A percentile compares a stretch with the other conserved stretches of the same genome.
phyloP scores from a whole-genome alignment of 2,329 filamentous ascomycete genomes.

The Alternaria sp. region DNA sequence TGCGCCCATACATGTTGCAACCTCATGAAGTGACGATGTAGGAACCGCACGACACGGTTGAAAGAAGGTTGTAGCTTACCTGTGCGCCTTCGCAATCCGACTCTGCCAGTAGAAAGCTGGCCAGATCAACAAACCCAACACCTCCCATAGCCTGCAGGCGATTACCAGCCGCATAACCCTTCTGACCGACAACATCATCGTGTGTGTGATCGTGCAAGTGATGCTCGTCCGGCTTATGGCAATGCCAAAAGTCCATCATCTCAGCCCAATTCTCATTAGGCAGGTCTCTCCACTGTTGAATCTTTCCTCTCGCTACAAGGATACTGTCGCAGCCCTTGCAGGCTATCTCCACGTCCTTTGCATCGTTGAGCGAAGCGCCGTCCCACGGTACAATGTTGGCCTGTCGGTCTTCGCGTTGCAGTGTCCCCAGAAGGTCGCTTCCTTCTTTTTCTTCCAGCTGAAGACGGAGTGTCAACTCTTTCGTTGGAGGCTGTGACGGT shows the following conservation, averaged over 20 bases:
- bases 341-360: slow-evolving; percentile 23
- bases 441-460: slow-evolving; percentile 55
- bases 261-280: slow-evolving; percentile 98
- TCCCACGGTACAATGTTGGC: slow-evolving; percentile 53
- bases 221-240: slow-evolving; percentile 81
- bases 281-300: slow-evolving; percentile 80
- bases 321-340: slow-evolving; percentile 36
- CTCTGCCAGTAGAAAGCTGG: slow-evolving; percentile 73
- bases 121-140: slow-evolving; percentile 80
- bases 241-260: slow-evolving; percentile 99
- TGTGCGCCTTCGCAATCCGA: slow-evolving; percentile 65
- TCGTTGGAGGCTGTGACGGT: slow-evolving; percentile 53
- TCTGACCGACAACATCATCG: slow-evolving; percentile 29
- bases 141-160: slow-evolving; percentile 69
- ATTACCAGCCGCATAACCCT: slow-evolving; percentile 85
- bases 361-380: slow-evolving; percentile 41
- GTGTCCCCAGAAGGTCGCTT: slow-evolving; percentile 33
- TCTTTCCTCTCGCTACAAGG: slow-evolving; percentile 23
- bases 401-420: slow-evolving; percentile 40
- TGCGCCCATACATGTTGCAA: slow-evolving; percentile 48
- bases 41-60: neutral
- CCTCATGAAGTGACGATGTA: neutral
- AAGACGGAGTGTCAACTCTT: slow-evolving; percentile 62
- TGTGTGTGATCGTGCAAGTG: slow-evolving; percentile 60
- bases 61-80: slow-evolving; percentile 45